Percentiles rank a stretch among this genome's conserved stretches.
Evolutionary conservation across 176 grass and related monocot species (phyloP).

Genomic region (Cenchrus fungigraminus): DNA sequence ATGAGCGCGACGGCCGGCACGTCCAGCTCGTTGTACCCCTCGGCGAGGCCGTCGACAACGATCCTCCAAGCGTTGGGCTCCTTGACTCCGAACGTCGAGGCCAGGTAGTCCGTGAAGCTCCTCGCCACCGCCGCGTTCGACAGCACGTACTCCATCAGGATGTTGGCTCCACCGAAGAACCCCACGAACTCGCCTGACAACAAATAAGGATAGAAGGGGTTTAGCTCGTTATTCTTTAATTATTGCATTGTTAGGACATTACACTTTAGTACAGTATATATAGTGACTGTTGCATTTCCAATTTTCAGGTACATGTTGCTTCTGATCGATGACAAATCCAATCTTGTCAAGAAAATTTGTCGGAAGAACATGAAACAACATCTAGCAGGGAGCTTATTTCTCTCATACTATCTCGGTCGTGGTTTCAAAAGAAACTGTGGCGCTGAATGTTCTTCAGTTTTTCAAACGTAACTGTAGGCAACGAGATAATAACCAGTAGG

Average conservation of each 20-base stretch:
- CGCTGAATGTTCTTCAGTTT: background rate
- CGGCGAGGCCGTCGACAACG: constrained; percentile 60
- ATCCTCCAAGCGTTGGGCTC: constrained; percentile 72
- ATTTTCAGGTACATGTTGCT: background rate
- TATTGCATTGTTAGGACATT: background rate
- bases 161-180: constrained; percentile 92
- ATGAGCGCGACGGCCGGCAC: constrained; percentile 75
- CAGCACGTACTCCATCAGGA: constrained; percentile 97
- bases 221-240: background rate
- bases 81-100: constrained; percentile 75
- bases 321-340: background rate
- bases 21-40: constrained; percentile 84
- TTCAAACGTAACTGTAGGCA: background rate
- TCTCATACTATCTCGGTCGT: background rate
- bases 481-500: too few relatives aligned
- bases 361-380: background rate
- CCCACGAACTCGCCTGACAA: constrained; percentile 85
- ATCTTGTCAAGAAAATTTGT: background rate
- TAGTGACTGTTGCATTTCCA: background rate
- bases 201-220: background rate
- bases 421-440: background rate
- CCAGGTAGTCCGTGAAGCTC: constrained; percentile 95
- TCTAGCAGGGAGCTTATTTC: background rate
- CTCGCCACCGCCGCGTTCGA: constrained; percentile 96
- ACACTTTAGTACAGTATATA: background rate